Base-by-base conservation (phyloP, 1,284 basidiomycete species). In the Boletus holoroseus region DNA sequence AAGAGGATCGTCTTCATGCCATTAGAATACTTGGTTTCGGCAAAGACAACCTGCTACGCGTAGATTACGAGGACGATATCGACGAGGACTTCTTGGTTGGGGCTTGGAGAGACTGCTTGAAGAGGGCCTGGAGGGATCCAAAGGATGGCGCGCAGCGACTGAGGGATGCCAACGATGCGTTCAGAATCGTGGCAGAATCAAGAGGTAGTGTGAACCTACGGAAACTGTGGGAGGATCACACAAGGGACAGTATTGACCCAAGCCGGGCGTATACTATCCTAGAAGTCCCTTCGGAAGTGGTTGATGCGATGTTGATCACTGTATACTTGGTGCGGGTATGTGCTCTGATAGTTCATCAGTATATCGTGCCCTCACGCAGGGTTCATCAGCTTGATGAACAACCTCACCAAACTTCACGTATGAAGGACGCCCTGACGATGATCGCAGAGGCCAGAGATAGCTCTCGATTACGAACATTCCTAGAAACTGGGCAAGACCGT, bases 371-470 rank as follows among this genome's bases (percentile, higher is more conserved):
- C 45, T 54, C 53, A 56, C 26, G 15, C 6, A 50, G 36, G 46
- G 49, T 41, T 49, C 24, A 41, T 7, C 64, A 93, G 86, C 68
- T 89, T 12, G 78, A 81, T 16, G 92, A 94, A 59, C 79, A 73
- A 42, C 81, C 85, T 7, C 69, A 72, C 42, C 82, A 85, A 60
- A 57, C 72, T 13, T 78, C 83, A 12, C 77, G 76, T 60, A 81
- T 87, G 81, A 76, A 76, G 37, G 83, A 87, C 50, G 83, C 83
- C 0, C 64, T 91, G 57, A 59, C 68, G 22, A 77, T 86, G 26
- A 83, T 91, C 39, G 79, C 85, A 1, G 84, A 91, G 59, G 73
- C 79, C 7, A 76, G 86, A 41, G 78, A 87, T 47, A 93, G 89
- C 63, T 74, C 76, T n/a, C 80, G 83, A 13, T 63, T 95, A 49